Percentiles rank a stretch among this genome's conserved stretches.
These are phyloP conservation scores for Ophiostoma triangulosporum DNA, from an alignment of 2,329 filamentous ascomycete genomes.

Conservation along the genomic window DNA sequence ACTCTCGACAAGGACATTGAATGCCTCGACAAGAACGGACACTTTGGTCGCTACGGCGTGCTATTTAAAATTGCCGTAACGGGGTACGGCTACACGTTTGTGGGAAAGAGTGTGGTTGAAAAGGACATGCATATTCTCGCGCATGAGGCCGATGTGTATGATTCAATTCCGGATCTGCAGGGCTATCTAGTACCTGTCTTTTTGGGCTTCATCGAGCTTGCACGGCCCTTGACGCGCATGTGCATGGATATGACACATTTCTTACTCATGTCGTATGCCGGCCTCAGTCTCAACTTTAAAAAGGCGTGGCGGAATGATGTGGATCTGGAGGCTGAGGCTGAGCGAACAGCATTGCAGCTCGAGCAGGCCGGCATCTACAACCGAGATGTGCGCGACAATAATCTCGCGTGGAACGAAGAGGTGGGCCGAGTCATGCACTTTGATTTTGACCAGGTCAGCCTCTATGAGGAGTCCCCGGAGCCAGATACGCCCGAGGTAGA, in stretches of 20 bases:
- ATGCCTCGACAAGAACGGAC: background rate
- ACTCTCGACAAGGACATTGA: background rate
- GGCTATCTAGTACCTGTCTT: background rate
- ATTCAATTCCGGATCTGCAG: background rate
- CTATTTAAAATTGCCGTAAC: background rate
- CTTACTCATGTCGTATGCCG: background rate
- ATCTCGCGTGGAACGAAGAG: background rate
- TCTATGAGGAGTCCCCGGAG: too few species aligned
- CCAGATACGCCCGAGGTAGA: too few species aligned
- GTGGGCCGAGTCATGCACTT: background rate
- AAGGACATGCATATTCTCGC: background rate
- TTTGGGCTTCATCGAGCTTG: background rate
- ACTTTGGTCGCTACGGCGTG: background rate
- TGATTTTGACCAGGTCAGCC: background rate
- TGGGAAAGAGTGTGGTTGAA: background rate
- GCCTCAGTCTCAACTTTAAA: background rate
- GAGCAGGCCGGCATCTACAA: background rate
- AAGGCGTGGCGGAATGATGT: background rate
- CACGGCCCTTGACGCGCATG: background rate
- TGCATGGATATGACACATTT: background rate
- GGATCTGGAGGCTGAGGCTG: background rate
- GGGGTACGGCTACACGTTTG: background rate
- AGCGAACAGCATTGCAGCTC: background rate
- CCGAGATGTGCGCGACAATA: background rate
- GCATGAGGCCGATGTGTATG: background rate